A percentile compares a stretch with the other conserved stretches of the same genome.
Conservation (phyloP, 805 yeast genomes). For the Yamadazyma scolyti region DNA sequence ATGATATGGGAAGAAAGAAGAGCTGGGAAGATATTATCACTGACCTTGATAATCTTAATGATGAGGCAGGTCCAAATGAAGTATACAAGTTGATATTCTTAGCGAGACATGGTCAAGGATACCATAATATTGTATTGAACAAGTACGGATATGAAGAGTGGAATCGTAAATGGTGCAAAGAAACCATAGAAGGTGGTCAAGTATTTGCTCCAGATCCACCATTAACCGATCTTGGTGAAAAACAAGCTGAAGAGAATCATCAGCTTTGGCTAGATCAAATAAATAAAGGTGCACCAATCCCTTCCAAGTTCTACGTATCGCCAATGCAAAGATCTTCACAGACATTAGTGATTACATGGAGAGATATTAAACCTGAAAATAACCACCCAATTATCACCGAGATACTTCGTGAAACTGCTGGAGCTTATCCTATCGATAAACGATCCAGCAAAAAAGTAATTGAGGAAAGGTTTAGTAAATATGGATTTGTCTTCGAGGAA, state of each 20-base stretch:
- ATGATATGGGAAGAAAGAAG: slow-evolving; percentile 42
- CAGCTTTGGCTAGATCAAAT: slow-evolving; percentile 42
- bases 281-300: slow-evolving; percentile 50
- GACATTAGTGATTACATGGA: slow-evolving; percentile 53
- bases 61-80: slow-evolving; percentile 30
- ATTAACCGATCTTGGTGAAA: slow-evolving; percentile 51
- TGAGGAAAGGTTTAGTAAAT: slow-evolving; percentile 30
- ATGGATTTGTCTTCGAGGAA: slow-evolving; percentile 38
- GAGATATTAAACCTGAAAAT: slow-evolving; percentile 25
- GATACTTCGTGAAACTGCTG: slow-evolving; percentile 56
- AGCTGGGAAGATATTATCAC: slow-evolving; percentile 37
- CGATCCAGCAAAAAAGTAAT: slow-evolving; percentile 41
- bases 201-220: slow-evolving; percentile 60
- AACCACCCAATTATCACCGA: slow-evolving; percentile 36
- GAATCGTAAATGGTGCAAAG: slow-evolving; percentile 51
- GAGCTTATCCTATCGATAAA: slow-evolving; percentile 58
- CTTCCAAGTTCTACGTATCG: slow-evolving; percentile 52
- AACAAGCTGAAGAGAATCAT: slow-evolving; percentile 52
- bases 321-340: slow-evolving; percentile 64
- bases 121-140: slow-evolving; percentile 53
- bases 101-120: slow-evolving; percentile 72
- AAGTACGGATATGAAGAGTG: slow-evolving; percentile 57
- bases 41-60: slow-evolving; percentile 33
- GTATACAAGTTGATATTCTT: slow-evolving; percentile 47
- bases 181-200: slow-evolving; percentile 52